These are phyloP conservation scores for Pneumocystis wakefieldiae DNA, from an alignment of 1,139 yeast genomes.

Conservation along the genomic window DNA sequence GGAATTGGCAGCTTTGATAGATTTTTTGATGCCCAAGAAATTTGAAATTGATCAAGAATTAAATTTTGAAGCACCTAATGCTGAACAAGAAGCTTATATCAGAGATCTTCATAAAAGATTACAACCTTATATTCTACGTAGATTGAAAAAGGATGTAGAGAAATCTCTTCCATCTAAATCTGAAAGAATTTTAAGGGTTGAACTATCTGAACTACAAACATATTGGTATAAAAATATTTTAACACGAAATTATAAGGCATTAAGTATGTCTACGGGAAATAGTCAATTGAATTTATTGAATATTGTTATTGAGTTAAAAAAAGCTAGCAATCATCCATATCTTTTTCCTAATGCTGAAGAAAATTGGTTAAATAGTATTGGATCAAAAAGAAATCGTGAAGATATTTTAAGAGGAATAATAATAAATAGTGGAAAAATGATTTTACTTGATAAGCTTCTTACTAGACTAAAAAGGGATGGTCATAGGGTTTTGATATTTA, in stretches of 20 bases:
- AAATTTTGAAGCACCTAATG: conserved; percentile 80
- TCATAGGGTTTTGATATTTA: conserved; percentile 83
- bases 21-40: conserved; percentile 91
- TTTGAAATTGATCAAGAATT: conserved; percentile 83
- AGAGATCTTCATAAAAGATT: conserved; percentile 68
- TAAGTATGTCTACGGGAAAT: conserved; percentile 61
- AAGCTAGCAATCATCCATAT: conserved; percentile 94
- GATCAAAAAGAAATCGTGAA: conserved; percentile 43
- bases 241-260: conserved; percentile 79
- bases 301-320: conserved; percentile 88
- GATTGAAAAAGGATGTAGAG: conserved; percentile 93
- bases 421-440: conserved; percentile 98
- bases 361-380: conserved; percentile 50
- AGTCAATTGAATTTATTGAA: conserved; percentile 72
- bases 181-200: conserved; percentile 88
- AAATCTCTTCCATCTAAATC: conserved; percentile 90
- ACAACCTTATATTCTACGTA: conserved; percentile 80
- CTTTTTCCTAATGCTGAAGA: conserved; percentile 88
- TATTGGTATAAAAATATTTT: conserved; percentile 87
- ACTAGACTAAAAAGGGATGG: conserved; percentile 81
- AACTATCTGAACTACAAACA: conserved; percentile 85
- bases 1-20: conserved; percentile 87
- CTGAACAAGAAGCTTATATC: conserved; percentile 74
- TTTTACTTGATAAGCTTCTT: conserved; percentile 71
- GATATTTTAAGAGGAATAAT: conserved; percentile 75